A percentile compares a stretch with the other conserved stretches of the same genome.
Evolutionary conservation across 2,329 filamentous ascomycete species (phyloP).

Genomic region (Penicillium oxalicum): DNA sequence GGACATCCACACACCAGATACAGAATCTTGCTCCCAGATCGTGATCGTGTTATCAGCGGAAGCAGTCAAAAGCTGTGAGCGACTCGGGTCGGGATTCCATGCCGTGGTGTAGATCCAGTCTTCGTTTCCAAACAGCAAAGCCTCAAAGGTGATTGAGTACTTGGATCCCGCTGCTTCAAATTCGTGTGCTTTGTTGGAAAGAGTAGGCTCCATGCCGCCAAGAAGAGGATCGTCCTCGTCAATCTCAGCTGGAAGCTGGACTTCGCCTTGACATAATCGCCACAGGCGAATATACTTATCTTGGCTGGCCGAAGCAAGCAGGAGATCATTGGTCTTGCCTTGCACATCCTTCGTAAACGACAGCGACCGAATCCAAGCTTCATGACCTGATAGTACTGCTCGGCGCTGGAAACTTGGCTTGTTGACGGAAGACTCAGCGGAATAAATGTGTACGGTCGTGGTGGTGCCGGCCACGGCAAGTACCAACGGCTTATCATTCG

Average conservation of each 20-base stretch:
- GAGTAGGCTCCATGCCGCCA: conserved; percentile 54
- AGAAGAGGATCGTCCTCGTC: conserved; percentile 34
- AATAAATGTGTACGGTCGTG: conserved; percentile 73
- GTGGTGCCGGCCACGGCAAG: conserved; percentile 83
- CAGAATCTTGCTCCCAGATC: conserved; percentile 80
- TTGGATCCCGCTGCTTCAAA: conserved; percentile 58
- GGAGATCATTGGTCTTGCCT: conserved; percentile 56
- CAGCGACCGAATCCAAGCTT: conserved; percentile 88
- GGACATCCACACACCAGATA: conserved; percentile 87
- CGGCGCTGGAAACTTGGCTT: conserved; percentile 59
- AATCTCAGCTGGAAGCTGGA: conserved; percentile 46
- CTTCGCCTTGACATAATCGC: conserved; percentile 69
- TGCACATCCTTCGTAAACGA: conserved; percentile 64
- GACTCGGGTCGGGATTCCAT: conserved; percentile 58
- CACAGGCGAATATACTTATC: conserved; percentile 96
- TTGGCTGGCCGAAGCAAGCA: conserved; percentile 90
- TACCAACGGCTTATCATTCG: conserved; percentile 47
- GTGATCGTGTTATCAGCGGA: conserved; percentile 93
- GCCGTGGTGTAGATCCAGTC: conserved; percentile 93
- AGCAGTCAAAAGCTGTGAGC: conserved; percentile 72
- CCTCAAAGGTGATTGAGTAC: conserved; percentile 86
- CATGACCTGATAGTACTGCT: conserved; percentile 78
- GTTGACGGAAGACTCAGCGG: conserved; percentile 44
- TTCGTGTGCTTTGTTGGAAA: conserved; percentile 84
- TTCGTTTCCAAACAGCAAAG: conserved; percentile 86